Base-by-base conservation (phyloP, 1,284 basidiomycete genomes). In the Cronartium quercuum region DNA sequence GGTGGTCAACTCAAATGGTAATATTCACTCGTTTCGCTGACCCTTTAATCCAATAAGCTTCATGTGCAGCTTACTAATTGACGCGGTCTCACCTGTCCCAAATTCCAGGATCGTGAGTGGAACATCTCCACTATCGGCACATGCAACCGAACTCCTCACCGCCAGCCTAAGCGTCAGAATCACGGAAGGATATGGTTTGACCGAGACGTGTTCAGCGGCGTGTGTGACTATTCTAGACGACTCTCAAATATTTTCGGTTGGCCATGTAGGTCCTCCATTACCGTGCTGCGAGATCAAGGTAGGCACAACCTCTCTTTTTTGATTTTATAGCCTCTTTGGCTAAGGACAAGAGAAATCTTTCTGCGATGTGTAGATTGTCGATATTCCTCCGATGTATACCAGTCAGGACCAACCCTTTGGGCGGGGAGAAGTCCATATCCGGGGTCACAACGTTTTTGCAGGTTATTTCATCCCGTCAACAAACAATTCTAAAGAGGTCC, bases 201-300 rank as follows among this genome's bases (percentile, higher is more conserved):
- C 63, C 9, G 70, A 73, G 41, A 73, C 63, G 18, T 65, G 63
- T 47, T 61, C 60, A 18, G 42, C 70, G 34, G 38, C 63, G 15
- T 65, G 51, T 66, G 55, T 66, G 12, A 34, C 63, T 7, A n/a
- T 66, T 41, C 40, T 65, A 41, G 70, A 73, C 21, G 70, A 51
- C 13, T 29, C 51, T 10, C 34, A 65, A 35, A 12, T 55, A 6
- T 73, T 66, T 37, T 37, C 44, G 21, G 62, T 66, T 13, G 70
- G 70, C 3, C 63, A 73, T 34, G 62, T 73, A 15, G 70, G 70
- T 12, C 51, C 47, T 57, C 70, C 70, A 5, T 47, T 73, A 44
- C 63, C 70, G 29, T 73, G 70, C 29, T 73, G 70, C 60, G 70
- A 73, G 57, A 60, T 73, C 47, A 73, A 73, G 60, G 70, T 73